Base-by-base conservation (phyloP, 164 flowering plant genomes). In the Berberis vulgaris region DNA sequence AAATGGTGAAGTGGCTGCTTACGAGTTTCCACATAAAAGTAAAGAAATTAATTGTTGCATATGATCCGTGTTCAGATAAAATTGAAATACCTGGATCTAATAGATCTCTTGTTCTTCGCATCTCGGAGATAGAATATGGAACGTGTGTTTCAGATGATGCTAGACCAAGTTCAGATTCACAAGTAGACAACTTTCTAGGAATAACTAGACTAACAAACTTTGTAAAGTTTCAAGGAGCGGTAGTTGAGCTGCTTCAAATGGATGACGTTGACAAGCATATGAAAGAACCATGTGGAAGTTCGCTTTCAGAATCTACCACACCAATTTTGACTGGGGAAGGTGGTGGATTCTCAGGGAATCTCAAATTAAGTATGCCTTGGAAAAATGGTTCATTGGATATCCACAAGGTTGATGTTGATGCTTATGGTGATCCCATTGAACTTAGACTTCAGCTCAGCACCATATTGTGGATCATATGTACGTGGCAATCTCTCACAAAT, bases 331-430 rank as follows among this genome's bases (percentile, higher is more conserved):
- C 80, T 39, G 94, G 97, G 60, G 80, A 77, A 73, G 69, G 59
- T 71, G 90, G 85, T 74, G 97, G 99, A 45, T 80, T 95, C 69
- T 85, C 92, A 39, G 99, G 97, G 50, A 84, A 72, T 60, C 41
- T 91, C 45, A 84, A 78, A 65, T 66, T 91, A 63, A 83, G 87
- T 73, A 86, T 95, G 57, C 97, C 99, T 61, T 95, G 97, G 96
- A 83, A 80, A 64, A 81, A 89, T 84, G 97, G 97, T 63, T 84
- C 92, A 43, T 79, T 95, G 65, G 96, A 95, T 73, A 78, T 83
- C 41, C 74, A 74, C 63, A 84, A 77, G 77, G 81, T 94, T 72
- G 94, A 89, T 81, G 84, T 86, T 49, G 84, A 87, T 74, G 79
- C 85, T 69, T 67, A 43, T 63, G 59, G 86, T 64, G 96, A 95